A percentile compares a stretch with the other conserved stretches of the same genome.
These are phyloP conservation scores for Nannochloropsis granulata DNA, from an alignment of 108 stramenopile species.

Conservation along the genomic window DNA sequence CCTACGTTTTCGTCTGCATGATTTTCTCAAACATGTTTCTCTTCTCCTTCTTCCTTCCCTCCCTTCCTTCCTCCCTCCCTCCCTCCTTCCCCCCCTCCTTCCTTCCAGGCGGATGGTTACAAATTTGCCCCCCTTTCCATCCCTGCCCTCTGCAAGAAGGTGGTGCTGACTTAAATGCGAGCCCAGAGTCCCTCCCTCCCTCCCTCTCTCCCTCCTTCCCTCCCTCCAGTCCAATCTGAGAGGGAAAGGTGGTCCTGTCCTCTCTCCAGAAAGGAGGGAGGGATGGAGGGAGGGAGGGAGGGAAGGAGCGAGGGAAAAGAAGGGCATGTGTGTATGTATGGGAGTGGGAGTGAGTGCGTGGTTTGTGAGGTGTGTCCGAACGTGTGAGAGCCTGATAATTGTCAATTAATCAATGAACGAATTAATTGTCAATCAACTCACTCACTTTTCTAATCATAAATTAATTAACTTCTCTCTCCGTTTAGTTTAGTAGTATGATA, in stretches of 20 bases:
- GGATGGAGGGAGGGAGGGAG: background rate
- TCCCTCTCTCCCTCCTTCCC: background rate
- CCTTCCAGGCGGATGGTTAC: constrained; percentile 56
- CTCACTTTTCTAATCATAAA: background rate
- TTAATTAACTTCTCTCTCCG: background rate
- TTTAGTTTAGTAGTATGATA: background rate
- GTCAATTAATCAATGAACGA: background rate
- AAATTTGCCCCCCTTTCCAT: constrained; percentile 76
- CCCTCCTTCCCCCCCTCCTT: background rate
- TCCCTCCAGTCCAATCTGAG: background rate
- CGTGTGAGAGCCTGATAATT: background rate
- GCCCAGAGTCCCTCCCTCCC: background rate
- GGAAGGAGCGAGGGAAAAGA: background rate
- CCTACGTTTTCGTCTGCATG: background rate
- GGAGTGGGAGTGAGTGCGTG: background rate
- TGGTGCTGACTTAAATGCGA: background rate
- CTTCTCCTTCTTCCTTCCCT: background rate
- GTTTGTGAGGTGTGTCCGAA: background rate
- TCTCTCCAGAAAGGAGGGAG: background rate
- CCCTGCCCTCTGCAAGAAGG: constrained; percentile 58
- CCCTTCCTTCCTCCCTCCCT: background rate
- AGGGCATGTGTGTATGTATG: background rate
- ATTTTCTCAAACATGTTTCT: background rate
- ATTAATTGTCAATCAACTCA: background rate
- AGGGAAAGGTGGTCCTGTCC: background rate